These are phyloP conservation scores for Akebia trifoliata DNA, from an alignment of 164 flowering plant genomes.

Conservation along the genomic window DNA sequence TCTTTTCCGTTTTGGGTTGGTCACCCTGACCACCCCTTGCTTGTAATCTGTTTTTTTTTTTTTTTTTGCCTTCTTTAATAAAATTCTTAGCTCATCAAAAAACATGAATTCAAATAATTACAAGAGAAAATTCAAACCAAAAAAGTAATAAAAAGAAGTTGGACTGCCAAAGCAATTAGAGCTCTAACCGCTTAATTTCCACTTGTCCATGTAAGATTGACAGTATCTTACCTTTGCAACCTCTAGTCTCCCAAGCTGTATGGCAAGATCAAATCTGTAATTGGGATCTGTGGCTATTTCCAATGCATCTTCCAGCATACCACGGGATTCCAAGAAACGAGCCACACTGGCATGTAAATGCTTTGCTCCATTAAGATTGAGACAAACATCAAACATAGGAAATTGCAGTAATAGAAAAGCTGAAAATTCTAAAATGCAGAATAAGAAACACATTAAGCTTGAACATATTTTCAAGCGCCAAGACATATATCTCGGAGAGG, in stretches of 20 bases:
- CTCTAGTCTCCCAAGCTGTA: conserved; percentile 85
- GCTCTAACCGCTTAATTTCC: background rate
- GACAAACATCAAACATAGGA: background rate
- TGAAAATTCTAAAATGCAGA: background rate
- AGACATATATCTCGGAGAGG: no score
- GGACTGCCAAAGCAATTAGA: background rate
- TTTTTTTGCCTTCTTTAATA: no score
- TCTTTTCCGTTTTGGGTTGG: no score
- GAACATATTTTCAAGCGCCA: background rate
- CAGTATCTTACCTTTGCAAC: conserved; percentile 65
- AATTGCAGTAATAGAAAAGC: background rate
- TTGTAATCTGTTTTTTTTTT: no score
- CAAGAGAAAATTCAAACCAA: no score
- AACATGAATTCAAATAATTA: no score
- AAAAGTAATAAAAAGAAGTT: background rate
- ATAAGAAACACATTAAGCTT: background rate
- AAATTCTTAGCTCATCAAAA: no score
- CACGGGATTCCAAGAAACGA: conserved; percentile 91
- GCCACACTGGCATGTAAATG: conserved; percentile 56
- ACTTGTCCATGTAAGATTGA: background rate
- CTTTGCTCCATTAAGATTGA: conserved; percentile 5
- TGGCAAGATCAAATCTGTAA: conserved; percentile 91
- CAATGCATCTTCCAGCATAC: conserved; percentile 91
- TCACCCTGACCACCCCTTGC: no score
- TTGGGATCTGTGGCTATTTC: conserved; percentile 98